Evolutionary conservation across 2,329 filamentous ascomycete genomes (phyloP).

Genomic region (Exserohilum rostratum): DNA sequence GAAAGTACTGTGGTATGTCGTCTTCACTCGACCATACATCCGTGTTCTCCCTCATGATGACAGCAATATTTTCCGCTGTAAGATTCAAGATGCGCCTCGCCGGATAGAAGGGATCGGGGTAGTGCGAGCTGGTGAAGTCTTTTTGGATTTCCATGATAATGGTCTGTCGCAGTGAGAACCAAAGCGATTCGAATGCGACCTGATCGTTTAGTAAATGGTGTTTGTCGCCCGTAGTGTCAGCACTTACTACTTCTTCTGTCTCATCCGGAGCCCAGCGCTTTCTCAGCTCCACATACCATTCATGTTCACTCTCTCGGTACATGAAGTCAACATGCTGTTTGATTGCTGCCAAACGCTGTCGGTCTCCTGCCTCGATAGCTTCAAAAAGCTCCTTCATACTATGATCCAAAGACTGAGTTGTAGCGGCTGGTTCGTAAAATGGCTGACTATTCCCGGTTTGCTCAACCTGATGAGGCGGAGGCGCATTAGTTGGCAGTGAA

Average conservation of each 20-base stretch:
- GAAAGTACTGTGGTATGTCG: slow-evolving; percentile 16
- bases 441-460: too few relatives aligned
- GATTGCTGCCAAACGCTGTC: background rate
- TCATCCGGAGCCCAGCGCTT: background rate
- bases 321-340: slow-evolving; percentile 8
- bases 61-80: background rate
- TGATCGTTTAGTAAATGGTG: slow-evolving; percentile 1
- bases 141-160: slow-evolving; percentile 28
- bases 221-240: background rate
- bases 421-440: background rate
- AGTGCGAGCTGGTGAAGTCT: slow-evolving; percentile 5
- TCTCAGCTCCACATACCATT: slow-evolving; percentile 21
- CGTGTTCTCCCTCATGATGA: slow-evolving; percentile 17
- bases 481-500: background rate
- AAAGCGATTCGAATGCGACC: slow-evolving; percentile 24
- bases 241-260: slow-evolving; percentile 1
- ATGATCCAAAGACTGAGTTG: background rate
- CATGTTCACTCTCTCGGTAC: slow-evolving; percentile 4
- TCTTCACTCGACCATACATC: slow-evolving; percentile 6
- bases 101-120: slow-evolving; percentile 10
- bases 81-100: slow-evolving; percentile 21
- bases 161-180: slow-evolving; percentile 20
- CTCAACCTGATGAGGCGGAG: background rate
- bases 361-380: background rate
- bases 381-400: slow-evolving; percentile 7